Percentiles rank a stretch among this genome's conserved stretches.
phyloP scores from a whole-genome alignment of 164 flowering plant species.

The Houttuynia cordata region DNA sequence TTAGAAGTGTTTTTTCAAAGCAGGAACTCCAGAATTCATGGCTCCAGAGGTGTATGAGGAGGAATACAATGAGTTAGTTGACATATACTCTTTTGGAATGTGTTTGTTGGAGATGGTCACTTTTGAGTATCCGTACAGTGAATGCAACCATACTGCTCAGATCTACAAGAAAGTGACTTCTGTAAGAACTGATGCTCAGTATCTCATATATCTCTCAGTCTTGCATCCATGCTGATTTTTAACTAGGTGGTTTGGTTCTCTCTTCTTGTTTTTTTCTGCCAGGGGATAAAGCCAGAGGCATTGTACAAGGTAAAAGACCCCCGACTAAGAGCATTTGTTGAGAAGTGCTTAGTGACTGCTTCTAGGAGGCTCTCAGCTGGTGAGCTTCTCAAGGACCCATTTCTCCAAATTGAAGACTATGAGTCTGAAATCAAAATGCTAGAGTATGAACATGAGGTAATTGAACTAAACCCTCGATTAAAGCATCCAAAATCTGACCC shows the following conservation, averaged over 20 bases:
- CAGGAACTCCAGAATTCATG: conserved; percentile 99
- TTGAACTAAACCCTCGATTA: conserved; percentile 24
- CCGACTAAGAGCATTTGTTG: conserved; percentile 72
- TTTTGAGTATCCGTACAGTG: conserved; percentile 94
- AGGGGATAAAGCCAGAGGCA: conserved; percentile 91
- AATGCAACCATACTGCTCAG: conserved; percentile 90
- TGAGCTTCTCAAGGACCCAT: conserved; percentile 83
- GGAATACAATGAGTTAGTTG: conserved; percentile 91
- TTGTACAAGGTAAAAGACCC: conserved; percentile 71
- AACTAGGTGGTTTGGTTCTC: not conserved
- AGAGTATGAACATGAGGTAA: conserved; percentile 22
- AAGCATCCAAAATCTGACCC: conserved; percentile 24
- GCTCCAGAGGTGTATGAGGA: conserved; percentile 96
- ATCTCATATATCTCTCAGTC: not conserved
- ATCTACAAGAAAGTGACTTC: conserved; percentile 95
- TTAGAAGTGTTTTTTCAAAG: not conserved
- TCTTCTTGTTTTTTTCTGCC: too few relatives aligned
- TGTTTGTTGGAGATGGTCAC: conserved; percentile 96
- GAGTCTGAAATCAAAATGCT: conserved; percentile 31
- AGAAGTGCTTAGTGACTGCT: conserved; percentile 80
- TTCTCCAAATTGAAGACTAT: conserved; percentile 73
- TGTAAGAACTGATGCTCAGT: conserved; percentile 34
- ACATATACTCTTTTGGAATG: conserved; percentile 97
- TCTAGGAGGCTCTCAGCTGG: conserved; percentile 62
- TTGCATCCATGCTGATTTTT: not conserved